Evolutionary conservation across 2,329 filamentous ascomycete species (phyloP).

Genomic region (Microdochium trichocladiopsis): DNA sequence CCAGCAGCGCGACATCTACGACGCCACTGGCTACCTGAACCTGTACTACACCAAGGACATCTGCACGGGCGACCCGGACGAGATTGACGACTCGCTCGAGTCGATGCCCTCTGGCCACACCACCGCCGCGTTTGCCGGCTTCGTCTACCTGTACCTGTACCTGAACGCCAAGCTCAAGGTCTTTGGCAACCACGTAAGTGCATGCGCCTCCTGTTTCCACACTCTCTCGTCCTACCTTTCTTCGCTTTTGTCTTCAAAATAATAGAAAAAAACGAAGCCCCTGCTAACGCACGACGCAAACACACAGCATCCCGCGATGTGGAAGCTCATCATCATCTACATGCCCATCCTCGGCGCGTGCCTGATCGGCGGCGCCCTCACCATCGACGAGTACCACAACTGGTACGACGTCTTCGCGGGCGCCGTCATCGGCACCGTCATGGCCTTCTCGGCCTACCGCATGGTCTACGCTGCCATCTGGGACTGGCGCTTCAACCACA

Average conservation of each 20-base stretch:
- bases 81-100: constrained; percentile 64
- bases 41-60: constrained; percentile 65
- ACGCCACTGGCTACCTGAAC: constrained; percentile 41
- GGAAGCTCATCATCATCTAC: constrained; percentile 62
- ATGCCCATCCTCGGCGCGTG: constrained; percentile 60
- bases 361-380: constrained; percentile 62
- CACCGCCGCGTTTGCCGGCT: constrained; percentile 65
- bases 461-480: constrained; percentile 63
- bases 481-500: constrained; percentile 61
- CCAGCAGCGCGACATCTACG: constrained; percentile 22
- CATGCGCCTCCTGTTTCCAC: background rate
- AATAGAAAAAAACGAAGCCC: no score
- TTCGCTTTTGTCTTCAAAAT: background rate
- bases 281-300: background rate
- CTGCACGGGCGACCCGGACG: constrained; percentile 57
- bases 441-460: constrained; percentile 59
- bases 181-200: constrained; percentile 31
- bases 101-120: constrained; percentile 70
- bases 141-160: constrained; percentile 65
- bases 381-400: constrained; percentile 69
- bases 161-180: constrained; percentile 75
- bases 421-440: constrained; percentile 55
- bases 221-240: background rate
- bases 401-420: constrained; percentile 69
- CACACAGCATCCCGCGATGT: constrained; percentile 67